Base-by-base conservation (phyloP, 345 rosid species). In the Mangifera indica region DNA sequence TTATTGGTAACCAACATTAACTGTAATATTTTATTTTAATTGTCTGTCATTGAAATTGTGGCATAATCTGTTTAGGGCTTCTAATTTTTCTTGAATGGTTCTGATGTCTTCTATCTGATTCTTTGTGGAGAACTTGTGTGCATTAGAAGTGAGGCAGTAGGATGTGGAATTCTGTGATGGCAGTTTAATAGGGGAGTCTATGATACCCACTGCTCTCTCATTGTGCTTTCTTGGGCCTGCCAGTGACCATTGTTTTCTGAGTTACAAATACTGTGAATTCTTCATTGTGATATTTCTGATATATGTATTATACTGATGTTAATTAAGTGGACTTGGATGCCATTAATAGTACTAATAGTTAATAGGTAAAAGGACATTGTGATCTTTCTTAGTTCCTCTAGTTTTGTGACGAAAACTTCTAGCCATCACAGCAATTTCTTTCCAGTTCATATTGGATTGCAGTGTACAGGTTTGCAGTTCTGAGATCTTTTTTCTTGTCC, bases 201-300 rank as follows among this genome's bases (percentile, higher is more conserved):
- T 17, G 26, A 10, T 65, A 22, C 21, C 17, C 14, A 9, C 17
- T 69, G 53, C 60, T 34, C 17, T 67, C 3, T 32, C 3, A 25
- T n/a, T 20, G 46, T 68, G 57, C 57, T 46, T 59, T 59, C 55
- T 25, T 46, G 73, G 55, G n/a, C 59, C 26, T 70, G 48, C 57
- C 56, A 42, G 21, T 55, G 42, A 40, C 54, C 25, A n/a, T 49
- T 44, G 44, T 29, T 49, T 59, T 59, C 26, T 25, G n/a, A 29
- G 56, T 59, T 48, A 24, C 46, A 12, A n/a, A 8, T 37, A 21
- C 11, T 34, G 57, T 37, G n/a, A 55, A 37, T 68, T 34, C 25
- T 52, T 37, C 52, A 54, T 8, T 0, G 12, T 54, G 11, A 20
- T 13, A 21, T 52, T 21, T 55, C 32, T 55, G 21, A 1, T 29